Evolutionary conservation across 768 basidiomycete genomes (phyloP).

Genomic region (Pluteus cervinus): DNA sequence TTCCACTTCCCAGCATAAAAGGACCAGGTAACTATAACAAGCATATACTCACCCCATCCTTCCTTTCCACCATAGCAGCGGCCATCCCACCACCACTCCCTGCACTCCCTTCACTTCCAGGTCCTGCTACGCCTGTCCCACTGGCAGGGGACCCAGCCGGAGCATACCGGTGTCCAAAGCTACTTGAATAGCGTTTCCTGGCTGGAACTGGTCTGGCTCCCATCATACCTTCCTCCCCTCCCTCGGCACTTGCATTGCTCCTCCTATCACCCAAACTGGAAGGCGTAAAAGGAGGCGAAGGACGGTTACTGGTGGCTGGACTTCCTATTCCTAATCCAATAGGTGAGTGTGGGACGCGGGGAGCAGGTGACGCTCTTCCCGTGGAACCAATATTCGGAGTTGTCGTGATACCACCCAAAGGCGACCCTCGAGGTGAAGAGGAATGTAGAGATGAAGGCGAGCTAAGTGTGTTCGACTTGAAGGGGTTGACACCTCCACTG

Average conservation of each 20-base stretch:
- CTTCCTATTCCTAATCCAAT: conserved; percentile 10
- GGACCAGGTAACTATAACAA: background rate
- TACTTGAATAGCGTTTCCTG: conserved; percentile 70
- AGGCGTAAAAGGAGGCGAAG: conserved; percentile 19
- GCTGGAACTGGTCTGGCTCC: conserved; percentile 14
- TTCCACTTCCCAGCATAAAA: background rate
- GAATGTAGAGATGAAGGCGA: conserved; percentile 4
- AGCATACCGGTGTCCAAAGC: conserved; percentile 68
- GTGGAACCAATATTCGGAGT: conserved; percentile 11
- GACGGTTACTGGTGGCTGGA: conserved; percentile 10
- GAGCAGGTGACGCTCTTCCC: conserved; percentile 10
- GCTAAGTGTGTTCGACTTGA: conserved; percentile 29
- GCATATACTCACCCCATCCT: background rate
- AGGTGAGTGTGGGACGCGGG: conserved; percentile 21
- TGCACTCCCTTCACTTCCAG: background rate
- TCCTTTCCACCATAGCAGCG: conserved; percentile 1
- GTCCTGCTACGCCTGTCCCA: background rate
- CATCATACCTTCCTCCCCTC: conserved; percentile 5
- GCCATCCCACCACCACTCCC: conserved; percentile 1
- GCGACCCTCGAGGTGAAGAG: conserved; percentile 4
- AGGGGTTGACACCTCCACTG: conserved; percentile 29
- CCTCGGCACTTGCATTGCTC: conserved; percentile 13
- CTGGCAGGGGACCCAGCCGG: conserved; percentile 23
- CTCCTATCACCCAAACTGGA: conserved; percentile 22
- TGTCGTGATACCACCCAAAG: conserved; percentile 10